phyloP scores from a whole-genome alignment of 2,329 filamentous ascomycete genomes.

The Beauveria varroae region DNA sequence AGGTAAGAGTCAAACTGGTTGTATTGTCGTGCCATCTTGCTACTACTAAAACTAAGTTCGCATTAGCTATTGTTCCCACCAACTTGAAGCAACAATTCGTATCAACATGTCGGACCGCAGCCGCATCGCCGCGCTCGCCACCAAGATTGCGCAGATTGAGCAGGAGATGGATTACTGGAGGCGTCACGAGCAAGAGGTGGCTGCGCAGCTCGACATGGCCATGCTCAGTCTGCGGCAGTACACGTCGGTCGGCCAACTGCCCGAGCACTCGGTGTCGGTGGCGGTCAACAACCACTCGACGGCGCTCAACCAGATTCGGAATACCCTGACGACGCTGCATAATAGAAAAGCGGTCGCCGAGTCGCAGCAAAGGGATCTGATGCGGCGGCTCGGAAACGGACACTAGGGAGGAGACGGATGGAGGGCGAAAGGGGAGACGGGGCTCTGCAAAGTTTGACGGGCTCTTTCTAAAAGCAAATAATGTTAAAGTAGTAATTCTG shows the following conservation, averaged over 20 bases:
- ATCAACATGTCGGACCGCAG: neutral
- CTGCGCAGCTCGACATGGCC: neutral
- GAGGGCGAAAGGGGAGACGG: too few species aligned
- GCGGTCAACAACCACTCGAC: slow-evolving; percentile 1
- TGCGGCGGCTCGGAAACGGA: neutral
- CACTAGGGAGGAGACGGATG: neutral
- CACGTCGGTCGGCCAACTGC: neutral
- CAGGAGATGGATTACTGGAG: neutral
- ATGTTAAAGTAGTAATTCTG: too few species aligned
- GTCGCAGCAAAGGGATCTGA: neutral
- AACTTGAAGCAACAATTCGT: neutral
- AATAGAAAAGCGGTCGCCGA: neutral
- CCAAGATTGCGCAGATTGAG: neutral
- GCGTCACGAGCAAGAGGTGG: neutral
- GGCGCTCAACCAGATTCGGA: neutral
- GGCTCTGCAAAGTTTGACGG: too few species aligned
- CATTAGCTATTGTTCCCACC: neutral
- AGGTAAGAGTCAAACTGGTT: neutral
- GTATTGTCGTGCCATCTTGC: neutral
- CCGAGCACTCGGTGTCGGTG: neutral
- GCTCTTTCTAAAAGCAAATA: too few species aligned
- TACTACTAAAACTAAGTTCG: neutral
- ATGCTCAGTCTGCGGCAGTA: neutral
- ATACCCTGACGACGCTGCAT: neutral
- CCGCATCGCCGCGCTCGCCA: neutral